Evolutionary conservation across 2,329 filamentous ascomycete species (phyloP).

Genomic region (Fusarium keratoplasticum): DNA sequence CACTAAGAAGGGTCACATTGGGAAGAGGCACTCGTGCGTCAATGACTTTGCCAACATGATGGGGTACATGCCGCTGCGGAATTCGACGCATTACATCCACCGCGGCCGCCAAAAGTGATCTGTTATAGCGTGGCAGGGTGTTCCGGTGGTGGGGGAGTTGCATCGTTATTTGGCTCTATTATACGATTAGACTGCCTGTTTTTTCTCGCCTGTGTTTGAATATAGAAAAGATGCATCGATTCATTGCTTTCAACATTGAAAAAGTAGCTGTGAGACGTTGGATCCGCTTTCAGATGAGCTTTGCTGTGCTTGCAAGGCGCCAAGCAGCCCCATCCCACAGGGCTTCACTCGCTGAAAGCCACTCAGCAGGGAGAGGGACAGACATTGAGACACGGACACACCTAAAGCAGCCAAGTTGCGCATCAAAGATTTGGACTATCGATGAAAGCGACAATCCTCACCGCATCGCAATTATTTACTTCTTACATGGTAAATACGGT

Average conservation of each 20-base stretch:
- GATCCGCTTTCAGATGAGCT: neutral
- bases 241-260: neutral
- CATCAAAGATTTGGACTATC: neutral
- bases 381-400: neutral
- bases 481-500: neutral
- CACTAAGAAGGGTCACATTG: slow-evolving; percentile 43
- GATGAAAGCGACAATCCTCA: neutral
- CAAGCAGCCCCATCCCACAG: neutral
- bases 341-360: neutral
- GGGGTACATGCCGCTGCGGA: slow-evolving; percentile 47
- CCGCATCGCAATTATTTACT: neutral
- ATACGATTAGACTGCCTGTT: neutral
- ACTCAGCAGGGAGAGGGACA: neutral
- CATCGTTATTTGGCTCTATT: neutral
- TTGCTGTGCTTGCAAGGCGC: neutral
- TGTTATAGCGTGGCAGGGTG: neutral
- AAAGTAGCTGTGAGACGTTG: neutral
- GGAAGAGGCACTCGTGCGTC: slow-evolving; percentile 45
- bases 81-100: slow-evolving; percentile 7
- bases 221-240: neutral
- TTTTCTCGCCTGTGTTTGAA: neutral
- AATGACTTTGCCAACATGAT: slow-evolving; percentile 46
- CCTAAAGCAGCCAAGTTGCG: neutral
- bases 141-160: neutral
- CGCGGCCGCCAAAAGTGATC: neutral